These are phyloP conservation scores for Sporisorium sorghi DNA, from an alignment of 1,284 basidiomycete species.

Conservation along the genomic window DNA sequence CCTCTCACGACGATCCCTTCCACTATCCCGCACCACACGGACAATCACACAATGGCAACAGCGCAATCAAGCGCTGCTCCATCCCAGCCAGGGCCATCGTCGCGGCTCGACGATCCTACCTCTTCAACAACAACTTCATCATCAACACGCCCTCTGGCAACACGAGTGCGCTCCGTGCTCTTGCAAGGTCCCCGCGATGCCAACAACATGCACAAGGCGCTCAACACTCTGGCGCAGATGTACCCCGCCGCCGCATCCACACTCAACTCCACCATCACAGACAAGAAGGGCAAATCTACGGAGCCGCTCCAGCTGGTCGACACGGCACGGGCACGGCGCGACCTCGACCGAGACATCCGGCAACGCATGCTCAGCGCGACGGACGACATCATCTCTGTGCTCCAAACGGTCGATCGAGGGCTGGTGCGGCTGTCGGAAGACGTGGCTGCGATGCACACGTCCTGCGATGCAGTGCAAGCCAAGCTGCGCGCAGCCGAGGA, in stretches of 20 bases:
- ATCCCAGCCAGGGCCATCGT: constrained; percentile 11
- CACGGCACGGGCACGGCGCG: constrained; percentile 77
- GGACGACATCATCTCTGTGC: constrained; percentile 81
- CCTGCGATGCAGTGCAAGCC: constrained; percentile 40
- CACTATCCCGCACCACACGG: background rate
- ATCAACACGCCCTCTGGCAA: constrained; percentile 24
- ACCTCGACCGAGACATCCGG: constrained; percentile 85
- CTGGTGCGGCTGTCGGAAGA: constrained; percentile 42
- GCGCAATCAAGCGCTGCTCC: background rate
- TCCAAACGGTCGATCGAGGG: constrained; percentile 85
- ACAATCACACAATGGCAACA: constrained; percentile 14
- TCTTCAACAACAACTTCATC: constrained; percentile 12
- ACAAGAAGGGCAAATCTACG: background rate
- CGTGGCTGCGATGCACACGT: constrained; percentile 33
- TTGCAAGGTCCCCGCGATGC: constrained; percentile 27
- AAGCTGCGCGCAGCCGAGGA: constrained; percentile 25
- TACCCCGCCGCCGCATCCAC: constrained; percentile 21
- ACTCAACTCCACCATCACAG: background rate
- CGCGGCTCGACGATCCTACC: background rate
- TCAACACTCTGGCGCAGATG: constrained; percentile 40
- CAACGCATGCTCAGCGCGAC: constrained; percentile 82
- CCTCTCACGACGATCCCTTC: background rate
- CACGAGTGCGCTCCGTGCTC: constrained; percentile 37
- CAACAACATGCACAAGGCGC: constrained; percentile 16
- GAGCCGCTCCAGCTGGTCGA: constrained; percentile 24